Evolutionary conservation across 257 asterid genomes (phyloP).

Genomic region (Lavandula angustifolia): DNA sequence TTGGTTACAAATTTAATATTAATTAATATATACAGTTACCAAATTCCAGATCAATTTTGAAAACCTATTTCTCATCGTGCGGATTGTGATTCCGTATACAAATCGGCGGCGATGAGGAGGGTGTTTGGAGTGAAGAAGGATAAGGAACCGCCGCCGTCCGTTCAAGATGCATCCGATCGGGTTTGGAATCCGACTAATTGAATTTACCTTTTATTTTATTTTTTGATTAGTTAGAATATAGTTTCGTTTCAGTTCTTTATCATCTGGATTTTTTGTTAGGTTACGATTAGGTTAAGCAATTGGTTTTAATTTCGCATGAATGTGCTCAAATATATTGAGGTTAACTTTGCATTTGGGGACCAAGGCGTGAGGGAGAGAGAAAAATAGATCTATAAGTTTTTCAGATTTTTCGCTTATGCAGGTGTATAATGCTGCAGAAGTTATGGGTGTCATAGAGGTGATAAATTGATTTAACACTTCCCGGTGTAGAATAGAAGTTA

Average conservation of each 20-base stretch:
- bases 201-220: not conserved
- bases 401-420: not conserved
- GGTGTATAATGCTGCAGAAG: not conserved
- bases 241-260: constrained; percentile 4
- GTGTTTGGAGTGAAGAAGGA: constrained; percentile 89
- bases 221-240: not conserved
- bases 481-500: not conserved
- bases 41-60: constrained; percentile 20
- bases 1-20: not conserved
- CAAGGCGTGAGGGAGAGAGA: not conserved
- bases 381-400: not conserved
- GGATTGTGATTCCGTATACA: not conserved
- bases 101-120: constrained; percentile 63
- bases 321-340: constrained; percentile 9
- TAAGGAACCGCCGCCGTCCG: constrained; percentile 90
- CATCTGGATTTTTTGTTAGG: constrained; percentile 5
- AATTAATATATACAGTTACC: no score
- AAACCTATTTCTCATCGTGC: constrained; percentile 30
- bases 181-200: constrained; percentile 38
- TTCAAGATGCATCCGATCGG: constrained; percentile 86
- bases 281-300: not conserved
- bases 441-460: not conserved
- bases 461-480: not conserved
- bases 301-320: constrained; percentile 3
- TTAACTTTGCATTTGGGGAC: not conserved